Percentiles rank a stretch among this genome's conserved stretches.
Evolutionary conservation across 805 yeast genomes (phyloP).

Genomic region (Vanderwaltozyma polyspora): DNA sequence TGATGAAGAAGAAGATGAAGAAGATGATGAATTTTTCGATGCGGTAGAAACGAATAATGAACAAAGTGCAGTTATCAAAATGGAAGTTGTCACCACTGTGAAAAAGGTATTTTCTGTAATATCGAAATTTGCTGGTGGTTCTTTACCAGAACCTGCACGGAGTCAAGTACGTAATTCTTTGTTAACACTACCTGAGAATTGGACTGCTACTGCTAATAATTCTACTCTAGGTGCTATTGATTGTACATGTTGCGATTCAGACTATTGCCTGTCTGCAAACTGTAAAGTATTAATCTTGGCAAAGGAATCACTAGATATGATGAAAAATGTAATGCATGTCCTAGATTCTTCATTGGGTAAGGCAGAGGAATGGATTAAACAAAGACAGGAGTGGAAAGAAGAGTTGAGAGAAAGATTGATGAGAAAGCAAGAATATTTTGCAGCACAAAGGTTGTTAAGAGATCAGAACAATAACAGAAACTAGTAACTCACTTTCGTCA

Average conservation of each 20-base stretch:
- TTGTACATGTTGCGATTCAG: conserved; percentile 5
- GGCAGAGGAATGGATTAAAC: conserved; percentile 75
- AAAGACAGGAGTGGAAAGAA: conserved; percentile 31
- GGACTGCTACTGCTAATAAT: conserved; percentile 40
- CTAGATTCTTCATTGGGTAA: conserved; percentile 75
- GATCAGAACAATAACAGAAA: no score
- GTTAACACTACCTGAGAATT: conserved; percentile 59
- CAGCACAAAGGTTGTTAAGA: conserved; percentile 1
- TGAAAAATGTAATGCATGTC: conserved; percentile 67
- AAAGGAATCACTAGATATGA: conserved; percentile 81
- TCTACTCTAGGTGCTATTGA: conserved; percentile 5
- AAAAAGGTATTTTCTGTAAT: conserved; percentile 79
- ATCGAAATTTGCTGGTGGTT: conserved; percentile 70
- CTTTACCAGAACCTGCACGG: conserved; percentile 69
- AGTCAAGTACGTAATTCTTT: conserved; percentile 70
- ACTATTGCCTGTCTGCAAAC: conserved; percentile 34
- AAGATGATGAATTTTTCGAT: conserved; percentile 26
- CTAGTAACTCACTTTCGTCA: no score
- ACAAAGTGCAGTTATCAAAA: conserved; percentile 40
- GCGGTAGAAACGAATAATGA: conserved; percentile 23
- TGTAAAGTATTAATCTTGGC: conserved; percentile 74
- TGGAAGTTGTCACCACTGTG: conserved; percentile 80
- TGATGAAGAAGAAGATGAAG: conserved; percentile 13
- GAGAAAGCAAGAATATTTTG: conserved; percentile 1
- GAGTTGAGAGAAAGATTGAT: conserved; percentile 15